Evolutionary conservation across 1,284 basidiomycete species (phyloP), one percentile per base, ranked within the genome.

Genomic region (Anthracocystis setariae): DNA sequence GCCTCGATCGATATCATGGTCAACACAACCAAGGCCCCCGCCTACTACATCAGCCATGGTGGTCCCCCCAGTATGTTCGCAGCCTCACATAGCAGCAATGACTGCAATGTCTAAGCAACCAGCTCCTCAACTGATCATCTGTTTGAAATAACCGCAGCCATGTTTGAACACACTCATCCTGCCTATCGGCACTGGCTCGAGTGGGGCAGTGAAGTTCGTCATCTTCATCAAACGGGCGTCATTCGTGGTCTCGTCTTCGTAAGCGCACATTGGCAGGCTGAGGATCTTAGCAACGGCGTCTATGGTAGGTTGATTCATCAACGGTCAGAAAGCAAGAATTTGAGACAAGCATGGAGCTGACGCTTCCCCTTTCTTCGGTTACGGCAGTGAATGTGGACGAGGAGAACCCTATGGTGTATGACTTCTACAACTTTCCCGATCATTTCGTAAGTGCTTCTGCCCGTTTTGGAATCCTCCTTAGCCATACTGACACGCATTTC

Each of bases 181-280:
- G 82, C 85, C 3, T 84, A 86, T 72, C 75, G 83, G 49, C 81
- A 82, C 9, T 86, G 85, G 85, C 53, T 76, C 43, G 65, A 76
- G 38, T 77, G 83, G 49, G 85, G 85, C 5, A 58, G 75, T 29
- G 46, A 76, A 12, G 74, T 86, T 33, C 54, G 54, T 9, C n/a
- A 20, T 3, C 59, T 63, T 4, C 61, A 69, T 35, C 20, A 54
- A 9, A 72, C 80, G 21, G 70, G 65, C n/a, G 39, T 60, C n/a
- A 79, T 82, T 10, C 82, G 79, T 40, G 85, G 84, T 1, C 73
- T 86, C 8, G 78, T 85, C 24, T 80, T 84, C 45, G 79, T 86
- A 40, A 84, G 82, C 5, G 85, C 85, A 1, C 85, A 86, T 67
- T 86, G 85, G 85, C 73, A 79, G 44, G 67, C 75, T 3, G 85